Conservation (phyloP, 305 asterid genomes). For the Rubia tinctorum region DNA sequence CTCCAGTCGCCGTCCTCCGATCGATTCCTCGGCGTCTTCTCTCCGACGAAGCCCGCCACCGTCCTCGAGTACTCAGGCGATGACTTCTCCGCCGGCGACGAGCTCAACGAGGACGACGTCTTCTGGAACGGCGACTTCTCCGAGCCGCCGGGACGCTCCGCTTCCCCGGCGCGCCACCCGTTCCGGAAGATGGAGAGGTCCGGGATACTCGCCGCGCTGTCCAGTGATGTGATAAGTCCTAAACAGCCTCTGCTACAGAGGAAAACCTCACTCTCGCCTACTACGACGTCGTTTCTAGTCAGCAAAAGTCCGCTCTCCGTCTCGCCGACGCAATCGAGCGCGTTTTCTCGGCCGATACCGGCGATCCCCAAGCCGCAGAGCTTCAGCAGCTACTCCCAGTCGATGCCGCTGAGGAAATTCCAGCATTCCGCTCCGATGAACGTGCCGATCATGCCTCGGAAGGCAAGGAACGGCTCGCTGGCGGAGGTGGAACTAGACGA, state of each 20-base stretch:
- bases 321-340: constrained; percentile 24
- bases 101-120: constrained; percentile 72
- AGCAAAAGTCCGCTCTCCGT: constrained; percentile 13
- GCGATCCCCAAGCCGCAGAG: constrained; percentile 50
- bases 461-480: constrained; percentile 28
- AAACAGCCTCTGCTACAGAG: constrained; percentile 37
- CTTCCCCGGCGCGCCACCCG: constrained; percentile 27
- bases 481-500: constrained; percentile 35
- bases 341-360: constrained; percentile 43
- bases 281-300: constrained; percentile 19
- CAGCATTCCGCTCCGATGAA: constrained; percentile 73
- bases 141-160: constrained; percentile 24
- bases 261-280: constrained; percentile 41
- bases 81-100: constrained; percentile 18
- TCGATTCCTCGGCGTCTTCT: constrained; percentile 56
- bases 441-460: constrained; percentile 54
- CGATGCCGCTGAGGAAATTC: constrained; percentile 51
- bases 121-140: constrained; percentile 54
- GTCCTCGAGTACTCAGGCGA: constrained; percentile 14
- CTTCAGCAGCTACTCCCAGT: constrained; percentile 37
- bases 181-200: constrained; percentile 45
- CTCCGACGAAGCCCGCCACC: constrained; percentile 42
- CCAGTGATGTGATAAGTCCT: constrained; percentile 34
- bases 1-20: constrained; percentile 64
- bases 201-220: constrained; percentile 69